Evolutionary conservation across 1,284 basidiomycete species (phyloP).

Genomic region (Volvariella volvacea): DNA sequence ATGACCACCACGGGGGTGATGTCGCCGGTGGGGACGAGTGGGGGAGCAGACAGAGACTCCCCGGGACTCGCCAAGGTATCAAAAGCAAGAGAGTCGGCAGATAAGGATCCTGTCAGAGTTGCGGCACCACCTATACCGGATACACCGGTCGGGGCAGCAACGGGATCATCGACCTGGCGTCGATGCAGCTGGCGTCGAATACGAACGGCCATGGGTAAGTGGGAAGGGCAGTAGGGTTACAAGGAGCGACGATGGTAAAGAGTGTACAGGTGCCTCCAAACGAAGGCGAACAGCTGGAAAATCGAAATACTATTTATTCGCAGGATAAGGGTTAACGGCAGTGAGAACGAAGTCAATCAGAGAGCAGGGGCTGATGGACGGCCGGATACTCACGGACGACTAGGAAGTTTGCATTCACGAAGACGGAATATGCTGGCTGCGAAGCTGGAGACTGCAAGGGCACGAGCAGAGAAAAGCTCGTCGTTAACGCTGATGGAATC

Average conservation of each 20-base stretch:
- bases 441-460: slow-evolving; percentile 6
- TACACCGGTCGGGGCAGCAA: slow-evolving; percentile 43
- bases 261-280: slow-evolving; percentile 13
- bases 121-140: slow-evolving; percentile 31
- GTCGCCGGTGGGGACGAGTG: slow-evolving; percentile 10
- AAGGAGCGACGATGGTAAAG: slow-evolving; percentile 11
- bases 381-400: background rate
- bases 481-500: background rate
- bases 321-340: background rate
- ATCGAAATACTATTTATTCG: background rate
- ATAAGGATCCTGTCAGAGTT: no score
- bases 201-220: slow-evolving; percentile 19
- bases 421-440: slow-evolving; percentile 8
- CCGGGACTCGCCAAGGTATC: slow-evolving; percentile 14
- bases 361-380: no score
- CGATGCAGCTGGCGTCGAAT: slow-evolving; percentile 11
- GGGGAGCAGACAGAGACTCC: slow-evolving; percentile 10
- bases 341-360: background rate
- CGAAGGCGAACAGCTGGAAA: slow-evolving; percentile 4
- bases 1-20: slow-evolving; percentile 2
- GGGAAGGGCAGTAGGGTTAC: slow-evolving; percentile 5
- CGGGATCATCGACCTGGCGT: slow-evolving; percentile 23
- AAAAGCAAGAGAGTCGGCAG: slow-evolving; percentile 15
- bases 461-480: background rate
- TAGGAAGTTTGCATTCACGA: background rate